Evolutionary conservation across 1,284 basidiomycete species (phyloP).

Genomic region (Trametes polyzona): DNA sequence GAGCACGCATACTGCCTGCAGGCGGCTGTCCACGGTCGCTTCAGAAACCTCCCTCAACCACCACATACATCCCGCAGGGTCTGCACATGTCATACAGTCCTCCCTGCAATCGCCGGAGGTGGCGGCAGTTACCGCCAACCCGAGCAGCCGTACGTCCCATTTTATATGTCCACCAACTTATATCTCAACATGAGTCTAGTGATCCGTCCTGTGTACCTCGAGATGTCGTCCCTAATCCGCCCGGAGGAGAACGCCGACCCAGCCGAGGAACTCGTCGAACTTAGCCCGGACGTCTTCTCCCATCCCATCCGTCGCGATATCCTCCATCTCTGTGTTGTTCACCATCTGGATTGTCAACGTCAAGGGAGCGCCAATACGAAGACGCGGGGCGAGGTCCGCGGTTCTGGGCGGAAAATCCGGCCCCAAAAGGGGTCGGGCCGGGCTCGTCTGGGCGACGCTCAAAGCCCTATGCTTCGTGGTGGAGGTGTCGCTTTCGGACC

Average conservation of each 20-base stretch:
- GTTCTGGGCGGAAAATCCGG: constrained; percentile 87
- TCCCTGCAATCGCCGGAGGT: background rate
- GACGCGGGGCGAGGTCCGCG: constrained; percentile 87
- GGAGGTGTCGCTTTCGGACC: constrained; percentile 94
- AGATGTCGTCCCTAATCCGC: constrained; percentile 61
- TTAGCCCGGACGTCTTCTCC: constrained; percentile 85
- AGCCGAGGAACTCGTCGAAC: constrained; percentile 63
- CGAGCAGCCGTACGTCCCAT: background rate
- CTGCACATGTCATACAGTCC: constrained; percentile 4
- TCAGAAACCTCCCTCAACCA: background rate
- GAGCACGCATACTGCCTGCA: constrained; percentile 14
- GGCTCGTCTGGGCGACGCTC: constrained; percentile 89
- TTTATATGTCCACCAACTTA: background rate
- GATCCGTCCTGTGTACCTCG: constrained; percentile 57
- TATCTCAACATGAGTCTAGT: constrained; percentile 33
- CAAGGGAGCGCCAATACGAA: constrained; percentile 93
- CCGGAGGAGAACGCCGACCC: constrained; percentile 43
- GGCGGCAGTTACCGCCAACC: background rate
- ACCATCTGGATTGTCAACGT: constrained; percentile 87
- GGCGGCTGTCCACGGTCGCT: constrained; percentile 22
- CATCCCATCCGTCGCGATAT: constrained; percentile 90
- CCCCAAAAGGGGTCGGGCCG: constrained; percentile 92
- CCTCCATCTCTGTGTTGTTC: constrained; percentile 90
- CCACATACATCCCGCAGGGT: background rate
- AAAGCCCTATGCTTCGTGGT: constrained; percentile 89